Percentiles rank a stretch among this genome's conserved stretches.
phyloP scores from a whole-genome alignment of 768 basidiomycete genomes.

The Lactarius vividus region DNA sequence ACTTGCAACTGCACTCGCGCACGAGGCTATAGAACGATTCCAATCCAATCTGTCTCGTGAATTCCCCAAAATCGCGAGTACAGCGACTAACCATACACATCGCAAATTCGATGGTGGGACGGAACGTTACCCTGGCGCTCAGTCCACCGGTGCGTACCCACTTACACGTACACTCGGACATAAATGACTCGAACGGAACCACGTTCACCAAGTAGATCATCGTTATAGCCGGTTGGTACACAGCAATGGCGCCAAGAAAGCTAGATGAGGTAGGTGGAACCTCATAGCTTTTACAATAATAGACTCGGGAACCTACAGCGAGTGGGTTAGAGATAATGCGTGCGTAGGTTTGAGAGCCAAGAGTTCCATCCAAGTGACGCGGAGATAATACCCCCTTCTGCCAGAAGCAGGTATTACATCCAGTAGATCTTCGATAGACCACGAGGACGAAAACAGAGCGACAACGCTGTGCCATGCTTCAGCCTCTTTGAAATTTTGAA shows the following conservation, averaged over 20 bases:
- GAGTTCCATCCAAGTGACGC: background rate
- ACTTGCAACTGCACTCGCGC: background rate
- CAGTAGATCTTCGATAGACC: background rate
- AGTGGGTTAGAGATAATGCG: background rate
- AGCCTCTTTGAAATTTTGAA: background rate
- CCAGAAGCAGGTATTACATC: background rate
- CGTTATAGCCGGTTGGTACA: background rate
- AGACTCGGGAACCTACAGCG: background rate
- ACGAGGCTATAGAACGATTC: background rate
- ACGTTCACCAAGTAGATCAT: background rate
- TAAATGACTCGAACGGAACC: conserved; percentile 3
- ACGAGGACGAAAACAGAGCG: background rate
- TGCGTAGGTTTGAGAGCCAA: background rate
- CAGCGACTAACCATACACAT: conserved; percentile 13
- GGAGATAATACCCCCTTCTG: background rate
- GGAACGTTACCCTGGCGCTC: conserved; percentile 1
- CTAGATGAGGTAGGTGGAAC: background rate
- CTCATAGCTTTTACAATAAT: background rate
- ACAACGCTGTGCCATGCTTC: background rate
- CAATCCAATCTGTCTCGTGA: background rate
- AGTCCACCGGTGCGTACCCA: background rate
- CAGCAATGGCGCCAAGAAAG: background rate
- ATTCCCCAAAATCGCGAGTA: background rate
- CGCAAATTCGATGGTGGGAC: conserved; percentile 14
- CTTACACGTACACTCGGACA: background rate